These are phyloP conservation scores for Prunus mira DNA, from an alignment of 306 rosid genomes.

Conservation along the genomic window DNA sequence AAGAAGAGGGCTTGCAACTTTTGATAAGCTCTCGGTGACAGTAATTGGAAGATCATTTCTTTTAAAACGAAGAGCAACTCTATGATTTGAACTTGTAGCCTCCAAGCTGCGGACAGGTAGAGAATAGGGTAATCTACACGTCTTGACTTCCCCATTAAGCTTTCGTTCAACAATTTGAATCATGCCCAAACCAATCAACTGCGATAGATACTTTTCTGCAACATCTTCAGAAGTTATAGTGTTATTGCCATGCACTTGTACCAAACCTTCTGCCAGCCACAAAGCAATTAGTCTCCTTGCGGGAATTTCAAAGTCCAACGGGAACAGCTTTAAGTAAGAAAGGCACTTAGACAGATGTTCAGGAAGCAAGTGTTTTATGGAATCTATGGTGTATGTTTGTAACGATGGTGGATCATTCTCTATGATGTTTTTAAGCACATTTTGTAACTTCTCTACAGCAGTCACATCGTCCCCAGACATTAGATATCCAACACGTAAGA, in stretches of 20 bases:
- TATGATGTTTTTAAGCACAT: background rate
- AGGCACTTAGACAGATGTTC: conserved; percentile 9
- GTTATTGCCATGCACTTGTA: background rate
- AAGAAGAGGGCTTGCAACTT: background rate
- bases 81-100: background rate
- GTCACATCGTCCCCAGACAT: too few relatives aligned
- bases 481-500: too few relatives aligned
- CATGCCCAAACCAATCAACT: conserved; percentile 20
- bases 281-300: conserved; percentile 35
- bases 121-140: conserved; percentile 27
- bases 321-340: conserved; percentile 30
- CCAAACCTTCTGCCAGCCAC: conserved; percentile 41
- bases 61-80: conserved; percentile 17
- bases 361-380: background rate
- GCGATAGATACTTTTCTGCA: background rate
- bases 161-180: conserved; percentile 33
- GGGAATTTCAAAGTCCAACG: conserved; percentile 33
- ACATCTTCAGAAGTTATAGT: conserved; percentile 21
- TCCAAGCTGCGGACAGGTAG: conserved; percentile 7
- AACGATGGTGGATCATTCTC: conserved; percentile 15
- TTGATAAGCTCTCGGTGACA: conserved; percentile 3
- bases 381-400: background rate
- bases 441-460: too few relatives aligned
- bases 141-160: conserved; percentile 31
- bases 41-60: background rate